Conservation (phyloP, 495 filamentous ascomycete genomes). For the Lasiosphaeris hirsuta region DNA sequence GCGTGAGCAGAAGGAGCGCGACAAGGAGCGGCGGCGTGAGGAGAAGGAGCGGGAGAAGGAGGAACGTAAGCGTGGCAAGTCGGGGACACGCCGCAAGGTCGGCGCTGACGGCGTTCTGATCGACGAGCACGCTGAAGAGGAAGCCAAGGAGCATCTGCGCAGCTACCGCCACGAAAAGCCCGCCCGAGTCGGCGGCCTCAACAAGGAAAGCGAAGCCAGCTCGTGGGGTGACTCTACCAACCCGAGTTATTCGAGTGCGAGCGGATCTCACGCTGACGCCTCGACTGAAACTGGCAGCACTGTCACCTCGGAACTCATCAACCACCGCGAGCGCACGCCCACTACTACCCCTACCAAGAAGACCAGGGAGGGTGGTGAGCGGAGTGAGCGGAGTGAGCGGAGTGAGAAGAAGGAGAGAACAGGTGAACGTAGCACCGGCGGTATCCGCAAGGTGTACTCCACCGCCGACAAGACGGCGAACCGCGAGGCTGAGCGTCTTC, state of each 20-base stretch:
- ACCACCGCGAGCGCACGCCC: slow-evolving; percentile 49
- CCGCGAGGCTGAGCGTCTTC: slow-evolving; percentile 45
- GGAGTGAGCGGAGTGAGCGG: slow-evolving; percentile 8
- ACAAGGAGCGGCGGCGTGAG: slow-evolving; percentile 44
- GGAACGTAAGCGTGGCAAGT: slow-evolving; percentile 38
- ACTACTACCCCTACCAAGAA: slow-evolving; percentile 50
- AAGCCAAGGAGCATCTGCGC: slow-evolving; percentile 56
- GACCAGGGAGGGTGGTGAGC: slow-evolving; percentile 33
- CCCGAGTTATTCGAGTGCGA: slow-evolving; percentile 44
- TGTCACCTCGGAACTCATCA: slow-evolving; percentile 52
- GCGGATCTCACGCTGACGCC: slow-evolving; percentile 17
- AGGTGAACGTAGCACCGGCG: slow-evolving; percentile 30
- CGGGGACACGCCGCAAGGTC: slow-evolving; percentile 37
- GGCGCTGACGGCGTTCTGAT: slow-evolving; percentile 41
- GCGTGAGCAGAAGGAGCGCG: slow-evolving; percentile 50
- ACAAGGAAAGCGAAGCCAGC: slow-evolving; percentile 69
- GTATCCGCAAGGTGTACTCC: slow-evolving; percentile 56
- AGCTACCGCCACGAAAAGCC: slow-evolving; percentile 81
- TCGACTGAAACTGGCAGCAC: slow-evolving; percentile 55
- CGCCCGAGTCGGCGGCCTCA: slow-evolving; percentile 81
- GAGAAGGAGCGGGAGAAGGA: slow-evolving; percentile 44
- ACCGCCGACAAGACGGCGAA: slow-evolving; percentile 43
- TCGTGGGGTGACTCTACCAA: slow-evolving; percentile 62
- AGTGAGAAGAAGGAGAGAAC: background rate
- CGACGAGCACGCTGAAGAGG: slow-evolving; percentile 64